phyloP scores from a whole-genome alignment of 2,329 filamentous ascomycete species.

The Teratosphaeria viscida region DNA sequence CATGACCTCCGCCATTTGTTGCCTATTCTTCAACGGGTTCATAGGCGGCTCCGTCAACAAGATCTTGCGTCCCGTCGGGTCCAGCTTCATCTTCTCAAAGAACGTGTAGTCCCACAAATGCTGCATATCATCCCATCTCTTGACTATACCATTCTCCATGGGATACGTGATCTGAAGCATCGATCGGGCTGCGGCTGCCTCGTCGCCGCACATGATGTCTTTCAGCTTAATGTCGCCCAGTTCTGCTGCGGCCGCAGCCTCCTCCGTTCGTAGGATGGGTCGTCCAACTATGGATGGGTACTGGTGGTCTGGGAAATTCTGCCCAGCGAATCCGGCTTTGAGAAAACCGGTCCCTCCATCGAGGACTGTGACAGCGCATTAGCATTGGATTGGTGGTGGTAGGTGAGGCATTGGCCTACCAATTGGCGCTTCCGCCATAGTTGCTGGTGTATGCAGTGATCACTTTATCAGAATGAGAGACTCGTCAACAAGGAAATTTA shows the following conservation, averaged over 20 bases:
- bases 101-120: conserved; percentile 99
- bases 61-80: conserved; percentile 88
- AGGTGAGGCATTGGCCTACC: neutral
- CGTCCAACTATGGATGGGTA: conserved; percentile 97
- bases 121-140: conserved; percentile 99
- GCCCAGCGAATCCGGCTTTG: conserved; percentile 96
- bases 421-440: conserved; percentile 6
- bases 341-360: conserved; percentile 99
- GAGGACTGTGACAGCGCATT: conserved; percentile 58
- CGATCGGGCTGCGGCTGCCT: conserved; percentile 86
- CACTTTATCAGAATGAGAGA: neutral
- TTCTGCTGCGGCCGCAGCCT: conserved; percentile 46
- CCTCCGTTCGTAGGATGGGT: conserved; percentile 93
- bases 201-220: conserved; percentile 99
- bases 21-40: conserved; percentile 93
- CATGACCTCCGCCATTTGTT: conserved; percentile 99
- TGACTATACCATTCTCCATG: conserved; percentile 99
- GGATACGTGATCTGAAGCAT: conserved; percentile 99
- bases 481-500: neutral
- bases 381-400: conserved; percentile 1
- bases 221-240: conserved; percentile 61
- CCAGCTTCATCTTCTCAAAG: conserved; percentile 89
- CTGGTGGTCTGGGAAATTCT: conserved; percentile 99
- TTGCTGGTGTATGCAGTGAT: neutral
- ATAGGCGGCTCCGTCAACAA: conserved; percentile 93